Evolutionary conservation across 2,329 filamentous ascomycete species (phyloP), one percentile per base, ranked within the genome.

Genomic region (Cytospora piceicola): DNA sequence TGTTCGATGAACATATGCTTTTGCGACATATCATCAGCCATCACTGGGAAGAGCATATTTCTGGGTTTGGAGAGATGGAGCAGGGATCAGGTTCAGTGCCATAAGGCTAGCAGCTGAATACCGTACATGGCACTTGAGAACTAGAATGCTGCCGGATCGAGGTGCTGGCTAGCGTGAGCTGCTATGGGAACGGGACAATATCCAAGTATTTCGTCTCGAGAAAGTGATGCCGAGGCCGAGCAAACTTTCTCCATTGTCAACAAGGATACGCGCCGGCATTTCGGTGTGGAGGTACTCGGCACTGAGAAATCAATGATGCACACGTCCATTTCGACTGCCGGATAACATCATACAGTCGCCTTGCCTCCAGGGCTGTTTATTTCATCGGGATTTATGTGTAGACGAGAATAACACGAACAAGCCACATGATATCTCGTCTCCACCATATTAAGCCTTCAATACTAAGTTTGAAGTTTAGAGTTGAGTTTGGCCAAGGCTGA

Each of bases 1-100:
- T 63, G 53, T 63, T 46, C 39, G 32, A 63, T 57, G 22, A 63
- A 63, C 36, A 63, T 63, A 63, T 63, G 61, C 61, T 63, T 63
- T 53, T 63, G 34, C 30, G 60, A 36, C 22, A 52, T 52, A 34
- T 54, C 53, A 52, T 30, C 36, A 55, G 51, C 32, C 53, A 29
- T 22, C 3, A 11, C 11, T 20, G 51, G 53, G 53, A 57, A 24
- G 22, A 30, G n/a, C 17, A 27, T 52, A n/a, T n/a, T n/a, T 34
- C 36, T 14, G 39, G 17, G 51, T 39, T 6, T 36, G 29, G 60
- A 63, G 27, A 22, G 17, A n/a, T 17, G 29, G 22, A 12, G 22
- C 60, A 63, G 52, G 53, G 52, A n/a, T 42, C 20, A 22, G n/a
- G 24, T 3, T 57, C 61, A 57, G 53, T 30, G 53, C 30, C 30